Evolutionary conservation across 805 yeast species (phyloP), one percentile per base, ranked within the genome.

Genomic region (Torulaspora indica): DNA sequence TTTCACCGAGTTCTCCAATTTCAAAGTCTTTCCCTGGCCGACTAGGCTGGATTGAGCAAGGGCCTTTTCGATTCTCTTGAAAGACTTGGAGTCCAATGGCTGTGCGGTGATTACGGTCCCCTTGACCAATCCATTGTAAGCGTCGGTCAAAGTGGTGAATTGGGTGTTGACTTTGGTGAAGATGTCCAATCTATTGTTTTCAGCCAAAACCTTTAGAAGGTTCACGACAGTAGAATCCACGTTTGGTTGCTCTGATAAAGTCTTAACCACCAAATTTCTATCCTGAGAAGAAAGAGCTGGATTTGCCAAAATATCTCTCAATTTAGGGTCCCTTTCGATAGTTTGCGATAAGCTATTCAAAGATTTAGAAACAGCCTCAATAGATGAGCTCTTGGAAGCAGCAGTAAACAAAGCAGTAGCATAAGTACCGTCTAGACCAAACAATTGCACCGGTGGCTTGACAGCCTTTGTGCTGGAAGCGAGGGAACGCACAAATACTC

Each of bases 351-450:
- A 68, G 53, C 77, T 69, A 55, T 67, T 67, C 60, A 93, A 79
- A 33, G 90, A 79, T 61, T 74, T 73, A 58, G 76, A 75, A 45
- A 90, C 82, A 51, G 81, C 70, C 54, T 82, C 91, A 57, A 89
- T 72, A 8, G 87, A 74, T 28, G 95, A 78, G 57, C 79, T 80
- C 75, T 86, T 83, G 55, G 83, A 83, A 45, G 98, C 83, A 17
- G 98, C 97, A 43, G 90, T 75, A 79, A 82, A 91, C 60, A 93
- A 78, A 39, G 98, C 96, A 46, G 88, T 78, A 57, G 98, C 98
- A 70, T 91, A 91, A 54, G 98, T 89, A 65, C 98, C 98, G 57
- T 90, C 97, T 57, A 91, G 73, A 53, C 98, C 98, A 63, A 78
- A 91, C 67, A 91, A 77, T 77, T 89, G 96, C 53, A 91, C 85